phyloP scores from a whole-genome alignment of 108 stramenopile genomes.

The Nitzschia sp. region DNA sequence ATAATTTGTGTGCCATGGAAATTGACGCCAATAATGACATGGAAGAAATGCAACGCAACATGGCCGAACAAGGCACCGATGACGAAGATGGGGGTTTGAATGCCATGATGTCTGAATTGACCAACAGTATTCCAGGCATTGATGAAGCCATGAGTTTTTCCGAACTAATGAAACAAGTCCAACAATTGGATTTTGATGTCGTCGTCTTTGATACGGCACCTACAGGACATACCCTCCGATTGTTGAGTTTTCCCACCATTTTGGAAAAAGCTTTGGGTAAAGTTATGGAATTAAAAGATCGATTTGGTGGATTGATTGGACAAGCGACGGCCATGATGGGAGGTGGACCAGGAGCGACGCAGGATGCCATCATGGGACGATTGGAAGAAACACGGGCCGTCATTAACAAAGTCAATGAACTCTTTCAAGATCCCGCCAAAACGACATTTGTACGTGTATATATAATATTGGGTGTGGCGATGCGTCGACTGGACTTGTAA shows the following conservation, averaged over 20 bases:
- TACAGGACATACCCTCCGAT: conserved; percentile 98
- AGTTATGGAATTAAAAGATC: conserved; percentile 96
- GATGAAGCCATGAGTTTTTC: conserved; percentile 99
- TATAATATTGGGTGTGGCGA: background rate
- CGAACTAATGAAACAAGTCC: conserved; percentile 97
- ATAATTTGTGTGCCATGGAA: conserved; percentile 96
- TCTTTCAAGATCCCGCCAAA: conserved; percentile 95
- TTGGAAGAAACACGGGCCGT: conserved; percentile 91
- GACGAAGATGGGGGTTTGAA: conserved; percentile 64
- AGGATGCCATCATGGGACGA: conserved; percentile 85
- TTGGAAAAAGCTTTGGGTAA: conserved; percentile 96
- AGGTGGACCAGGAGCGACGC: conserved; percentile 70
- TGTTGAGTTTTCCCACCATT: conserved; percentile 95
- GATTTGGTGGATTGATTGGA: conserved; percentile 93
- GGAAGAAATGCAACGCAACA: conserved; percentile 81
- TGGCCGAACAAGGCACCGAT: conserved; percentile 68
- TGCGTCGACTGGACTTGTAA: no score
- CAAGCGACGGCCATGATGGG: conserved; percentile 93
- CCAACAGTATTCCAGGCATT: conserved; percentile 97
- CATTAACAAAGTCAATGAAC: conserved; percentile 94
- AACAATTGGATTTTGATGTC: conserved; percentile 94
- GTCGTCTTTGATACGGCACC: conserved; percentile 99
- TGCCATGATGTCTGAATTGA: conserved; percentile 92
- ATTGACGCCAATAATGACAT: conserved; percentile 95
- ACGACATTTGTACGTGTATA: conserved; percentile 91